Evolutionary conservation across 768 basidiomycete genomes (phyloP).

Genomic region (Boletus subcaerulescens): DNA sequence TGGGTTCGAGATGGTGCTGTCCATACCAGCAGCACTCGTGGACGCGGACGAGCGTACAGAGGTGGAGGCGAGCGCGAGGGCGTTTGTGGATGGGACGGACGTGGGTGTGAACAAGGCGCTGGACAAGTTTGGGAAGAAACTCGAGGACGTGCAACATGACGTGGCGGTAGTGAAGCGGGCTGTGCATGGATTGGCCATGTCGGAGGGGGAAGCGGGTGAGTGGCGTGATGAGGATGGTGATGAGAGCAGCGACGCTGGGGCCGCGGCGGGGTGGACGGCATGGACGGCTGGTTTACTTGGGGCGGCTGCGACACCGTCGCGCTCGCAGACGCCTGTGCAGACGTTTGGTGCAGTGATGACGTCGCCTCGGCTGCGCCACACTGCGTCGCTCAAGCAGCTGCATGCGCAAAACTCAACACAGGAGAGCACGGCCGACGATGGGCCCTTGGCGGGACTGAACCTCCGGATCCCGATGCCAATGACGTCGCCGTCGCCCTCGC

Average conservation of each 20-base stretch:
- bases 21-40: conserved; percentile 47
- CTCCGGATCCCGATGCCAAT: conserved; percentile 60
- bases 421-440: background rate
- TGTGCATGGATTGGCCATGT: conserved; percentile 41
- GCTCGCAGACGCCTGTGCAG: conserved; percentile 42
- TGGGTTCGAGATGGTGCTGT: conserved; percentile 69
- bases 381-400: conserved; percentile 37
- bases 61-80: conserved; percentile 47
- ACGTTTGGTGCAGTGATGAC: conserved; percentile 76
- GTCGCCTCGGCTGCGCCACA: conserved; percentile 53
- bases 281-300: conserved; percentile 61
- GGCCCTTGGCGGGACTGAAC: conserved; percentile 43
- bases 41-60: conserved; percentile 30
- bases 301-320: conserved; percentile 32
- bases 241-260: background rate
- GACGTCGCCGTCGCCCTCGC: conserved; percentile 6
- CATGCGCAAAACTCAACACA: conserved; percentile 1
- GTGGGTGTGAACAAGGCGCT: conserved; percentile 35
- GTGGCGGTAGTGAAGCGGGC: conserved; percentile 64
- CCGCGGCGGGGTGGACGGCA: conserved; percentile 30
- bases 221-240: background rate
- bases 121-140: conserved; percentile 51
- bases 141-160: conserved; percentile 75
- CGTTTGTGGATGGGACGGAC: conserved; percentile 31
- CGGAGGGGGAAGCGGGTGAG: background rate